phyloP scores from a whole-genome alignment of 176 grass and related monocot species.

The Lolium perenne region DNA sequence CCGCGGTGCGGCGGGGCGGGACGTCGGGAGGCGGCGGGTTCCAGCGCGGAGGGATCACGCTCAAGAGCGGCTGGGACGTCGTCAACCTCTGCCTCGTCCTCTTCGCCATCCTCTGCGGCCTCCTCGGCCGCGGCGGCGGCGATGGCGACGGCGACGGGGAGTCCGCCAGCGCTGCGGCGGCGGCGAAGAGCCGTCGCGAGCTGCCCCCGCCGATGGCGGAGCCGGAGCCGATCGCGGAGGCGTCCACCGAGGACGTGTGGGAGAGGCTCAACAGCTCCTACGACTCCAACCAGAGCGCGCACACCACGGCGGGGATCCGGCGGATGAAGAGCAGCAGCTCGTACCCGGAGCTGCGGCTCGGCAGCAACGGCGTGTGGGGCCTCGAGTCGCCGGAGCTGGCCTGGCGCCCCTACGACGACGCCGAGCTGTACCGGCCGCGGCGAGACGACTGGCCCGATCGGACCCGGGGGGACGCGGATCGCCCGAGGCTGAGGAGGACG shows the following conservation, averaged over 20 bases:
- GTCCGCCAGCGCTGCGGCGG: not conserved
- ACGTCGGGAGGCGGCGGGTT: not conserved
- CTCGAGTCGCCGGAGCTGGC: conserved; percentile 40
- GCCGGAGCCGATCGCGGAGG: not conserved
- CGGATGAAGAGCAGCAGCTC: conserved; percentile 89
- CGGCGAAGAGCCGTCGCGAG: not conserved
- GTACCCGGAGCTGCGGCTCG: conserved; percentile 76
- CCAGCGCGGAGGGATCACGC: conserved; percentile 42
- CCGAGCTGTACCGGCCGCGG: conserved; percentile 57
- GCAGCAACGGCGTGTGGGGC: conserved; percentile 57
- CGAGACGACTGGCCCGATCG: conserved; percentile 55
- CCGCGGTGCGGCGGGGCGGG: conserved; percentile 49
- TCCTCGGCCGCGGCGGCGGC: conserved; percentile 62
- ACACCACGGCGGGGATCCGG: conserved; percentile 44
- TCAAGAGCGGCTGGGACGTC: conserved; percentile 84
- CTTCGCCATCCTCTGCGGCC: conserved; percentile 84
- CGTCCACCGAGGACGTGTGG: conserved; percentile 27
- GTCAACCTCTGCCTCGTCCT: conserved; percentile 83
- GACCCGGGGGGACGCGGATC: conserved; percentile 50
- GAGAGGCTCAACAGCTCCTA: conserved; percentile 29
- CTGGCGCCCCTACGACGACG: conserved; percentile 78
- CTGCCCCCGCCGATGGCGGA: not conserved
- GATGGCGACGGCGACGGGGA: conserved; percentile 53
- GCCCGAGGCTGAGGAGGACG: conserved; percentile 24
- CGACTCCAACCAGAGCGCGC: conserved; percentile 21